These are phyloP conservation scores for Catunica adiposa DNA, from an alignment of 2,329 filamentous ascomycete species.

Conservation along the genomic window DNA sequence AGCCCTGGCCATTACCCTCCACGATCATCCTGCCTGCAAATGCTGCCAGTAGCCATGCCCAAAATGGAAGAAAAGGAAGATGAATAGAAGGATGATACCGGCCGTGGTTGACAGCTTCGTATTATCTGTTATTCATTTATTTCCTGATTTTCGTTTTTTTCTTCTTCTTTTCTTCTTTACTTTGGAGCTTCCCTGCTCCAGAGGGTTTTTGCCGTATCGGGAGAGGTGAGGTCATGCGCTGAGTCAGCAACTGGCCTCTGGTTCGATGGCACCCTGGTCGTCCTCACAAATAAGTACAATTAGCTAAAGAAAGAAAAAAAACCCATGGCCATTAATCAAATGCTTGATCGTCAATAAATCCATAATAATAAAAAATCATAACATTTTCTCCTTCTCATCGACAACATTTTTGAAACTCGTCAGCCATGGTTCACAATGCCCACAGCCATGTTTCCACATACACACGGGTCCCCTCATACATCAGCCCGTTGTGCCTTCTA, in stretches of 20 bases:
- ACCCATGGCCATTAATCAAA: too few species aligned
- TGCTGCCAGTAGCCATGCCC: constrained; percentile 8
- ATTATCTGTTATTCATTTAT: not conserved
- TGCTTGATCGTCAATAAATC: too few species aligned
- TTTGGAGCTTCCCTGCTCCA: too few species aligned
- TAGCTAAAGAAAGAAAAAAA: too few species aligned
- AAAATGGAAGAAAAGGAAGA: not conserved
- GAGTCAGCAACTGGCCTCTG: not conserved
- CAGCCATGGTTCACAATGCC: not conserved
- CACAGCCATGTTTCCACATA: not conserved
- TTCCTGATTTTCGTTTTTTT: not conserved
- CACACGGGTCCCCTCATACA: not conserved
- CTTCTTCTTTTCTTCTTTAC: not conserved
- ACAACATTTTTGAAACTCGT: too few species aligned
- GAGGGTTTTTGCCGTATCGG: not conserved
- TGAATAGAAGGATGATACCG: not conserved
- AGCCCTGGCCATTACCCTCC: not conserved
- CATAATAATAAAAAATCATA: too few species aligned
- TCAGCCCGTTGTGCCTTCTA: not conserved
- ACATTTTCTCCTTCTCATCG: too few species aligned
- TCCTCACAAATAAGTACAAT: too few species aligned
- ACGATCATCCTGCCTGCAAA: constrained; percentile 10
- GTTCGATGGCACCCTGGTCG: not conserved
- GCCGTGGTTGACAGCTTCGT: not conserved
- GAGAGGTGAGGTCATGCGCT: not conserved